Evolutionary conservation across 1,139 yeast genomes (phyloP).

Genomic region (Hyphopichia buzzinii): DNA sequence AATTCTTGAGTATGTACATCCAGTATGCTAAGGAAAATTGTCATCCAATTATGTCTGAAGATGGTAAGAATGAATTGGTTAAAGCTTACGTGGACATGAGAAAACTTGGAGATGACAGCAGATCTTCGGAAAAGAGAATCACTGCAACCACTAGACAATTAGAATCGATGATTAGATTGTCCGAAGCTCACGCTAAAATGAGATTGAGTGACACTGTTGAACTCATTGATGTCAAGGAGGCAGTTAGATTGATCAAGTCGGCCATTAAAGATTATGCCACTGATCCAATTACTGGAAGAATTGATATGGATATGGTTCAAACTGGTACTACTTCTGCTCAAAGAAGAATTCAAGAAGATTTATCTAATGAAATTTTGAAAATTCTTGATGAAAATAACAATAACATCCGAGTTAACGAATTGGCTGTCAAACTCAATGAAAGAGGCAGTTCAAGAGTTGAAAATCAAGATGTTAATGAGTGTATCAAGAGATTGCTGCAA

Average conservation of each 20-base stretch:
- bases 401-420: slow-evolving; percentile 58
- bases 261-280: slow-evolving; percentile 98
- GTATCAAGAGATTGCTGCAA: slow-evolving; percentile 64
- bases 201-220: slow-evolving; percentile 71
- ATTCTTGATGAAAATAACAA: slow-evolving; percentile 43
- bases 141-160: slow-evolving; percentile 98
- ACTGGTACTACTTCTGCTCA: slow-evolving; percentile 94
- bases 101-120: slow-evolving; percentile 85
- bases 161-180: slow-evolving; percentile 89
- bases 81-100: slow-evolving; percentile 91
- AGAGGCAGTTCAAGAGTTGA: slow-evolving; percentile 69
- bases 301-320: slow-evolving; percentile 95
- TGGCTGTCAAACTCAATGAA: slow-evolving; percentile 65
- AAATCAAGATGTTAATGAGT: slow-evolving; percentile 65
- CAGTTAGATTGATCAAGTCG: slow-evolving; percentile 85
- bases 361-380: slow-evolving; percentile 57
- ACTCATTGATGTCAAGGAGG: slow-evolving; percentile 84
- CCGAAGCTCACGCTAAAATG: slow-evolving; percentile 98
- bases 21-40: slow-evolving; percentile 86
- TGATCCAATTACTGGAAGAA: slow-evolving; percentile 93
- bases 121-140: slow-evolving; percentile 83
- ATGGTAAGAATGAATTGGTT: slow-evolving; percentile 85
- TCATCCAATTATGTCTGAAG: slow-evolving; percentile 74
- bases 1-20: slow-evolving; percentile 81
- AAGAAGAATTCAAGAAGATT: slow-evolving; percentile 73